Evolutionary conservation across 1,284 basidiomycete genomes (phyloP), one percentile per base, ranked within the genome.

Genomic region (Apiotrichum montevideense): DNA sequence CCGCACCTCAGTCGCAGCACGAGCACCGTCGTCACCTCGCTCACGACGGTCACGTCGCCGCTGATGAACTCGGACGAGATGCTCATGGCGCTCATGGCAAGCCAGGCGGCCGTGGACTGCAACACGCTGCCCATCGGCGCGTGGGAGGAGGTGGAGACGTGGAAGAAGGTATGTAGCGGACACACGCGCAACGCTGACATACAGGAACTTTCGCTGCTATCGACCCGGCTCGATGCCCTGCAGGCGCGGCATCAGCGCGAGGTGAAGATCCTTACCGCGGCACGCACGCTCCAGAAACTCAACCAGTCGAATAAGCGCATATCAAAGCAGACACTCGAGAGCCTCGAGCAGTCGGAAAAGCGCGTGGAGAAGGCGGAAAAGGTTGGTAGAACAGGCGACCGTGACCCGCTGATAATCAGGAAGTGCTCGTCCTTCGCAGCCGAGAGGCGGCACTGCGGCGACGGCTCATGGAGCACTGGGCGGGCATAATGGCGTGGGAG

Each of bases 61-160:
- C 51, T 52, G 13, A 54, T 56, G 37, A 69, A 69, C 2, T 66
- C 67, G 35, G 89, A 91, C 66, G 88, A 90, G 65, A 81, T 93
- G 54, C 80, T 92, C 57, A 82, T 92, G 70, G 86, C 86, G 66
- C 80, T 95, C 42, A 78, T 93, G 54, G 87, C 90, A 35, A 89
- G 88, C 58, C 90, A 94, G 76, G 91, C 90, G 3, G 83, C 89
- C 35, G 84, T 78, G 32, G 74, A 76, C 66, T 88, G 87, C 66
- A 82, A 87, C 34, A 82, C 82, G 46, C 87, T 84, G 67, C 82
- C 86, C 51, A 84, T 92, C 29, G 79, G 90, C 46, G 83, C 80
- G 63, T 85, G 88, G 55, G 91, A 95, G 65, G 87, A 92, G 66
- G 87, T 92, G n/a, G 91, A 94, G 63, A 87, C 87, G 52, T 82